A percentile compares a stretch with the other conserved stretches of the same genome.
Evolutionary conservation across 2,329 filamentous ascomycete species (phyloP).

Genomic region (Verticillium zaregamsianum): DNA sequence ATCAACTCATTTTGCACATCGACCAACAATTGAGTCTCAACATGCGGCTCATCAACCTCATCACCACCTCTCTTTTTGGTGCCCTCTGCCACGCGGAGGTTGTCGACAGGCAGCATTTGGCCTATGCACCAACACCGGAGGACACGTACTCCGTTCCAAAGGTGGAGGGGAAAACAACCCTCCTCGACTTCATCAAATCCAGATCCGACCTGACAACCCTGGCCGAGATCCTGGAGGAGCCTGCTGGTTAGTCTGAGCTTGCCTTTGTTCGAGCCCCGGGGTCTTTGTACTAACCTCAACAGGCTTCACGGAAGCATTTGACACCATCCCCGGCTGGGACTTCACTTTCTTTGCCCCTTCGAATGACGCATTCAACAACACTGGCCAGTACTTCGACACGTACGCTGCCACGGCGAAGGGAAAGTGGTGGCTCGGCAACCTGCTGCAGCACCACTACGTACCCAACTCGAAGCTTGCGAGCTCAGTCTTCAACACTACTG

Average conservation of each 20-base stretch:
- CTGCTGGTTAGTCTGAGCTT: conserved; percentile 10
- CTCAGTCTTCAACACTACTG: conserved; percentile 15
- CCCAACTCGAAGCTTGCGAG: conserved; percentile 17
- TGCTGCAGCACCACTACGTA: conserved; percentile 20
- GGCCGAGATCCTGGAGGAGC: neutral
- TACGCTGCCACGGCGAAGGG: conserved; percentile 19
- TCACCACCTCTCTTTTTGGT: neutral
- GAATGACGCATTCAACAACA: conserved; percentile 23
- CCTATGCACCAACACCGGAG: conserved; percentile 1
- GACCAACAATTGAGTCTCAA: neutral
- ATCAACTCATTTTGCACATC: neutral
- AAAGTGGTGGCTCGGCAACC: conserved; percentile 22
- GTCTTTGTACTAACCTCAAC: neutral
- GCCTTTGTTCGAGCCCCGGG: neutral
- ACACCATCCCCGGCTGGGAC: conserved; percentile 19
- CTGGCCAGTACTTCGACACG: conserved; percentile 20
- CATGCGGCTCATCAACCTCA: neutral
- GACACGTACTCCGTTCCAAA: neutral
- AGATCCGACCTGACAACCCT: conserved; percentile 1
- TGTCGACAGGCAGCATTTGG: neutral
- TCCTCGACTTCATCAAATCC: conserved; percentile 5
- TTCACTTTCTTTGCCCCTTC: conserved; percentile 27
- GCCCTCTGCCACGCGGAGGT: neutral
- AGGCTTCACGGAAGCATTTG: conserved; percentile 23
- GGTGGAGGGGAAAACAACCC: neutral